A percentile compares a stretch with the other conserved stretches of the same genome.
These are phyloP conservation scores for Juncus inflexus DNA, from an alignment of 176 grass and related monocot genomes.

Conservation along the genomic window DNA sequence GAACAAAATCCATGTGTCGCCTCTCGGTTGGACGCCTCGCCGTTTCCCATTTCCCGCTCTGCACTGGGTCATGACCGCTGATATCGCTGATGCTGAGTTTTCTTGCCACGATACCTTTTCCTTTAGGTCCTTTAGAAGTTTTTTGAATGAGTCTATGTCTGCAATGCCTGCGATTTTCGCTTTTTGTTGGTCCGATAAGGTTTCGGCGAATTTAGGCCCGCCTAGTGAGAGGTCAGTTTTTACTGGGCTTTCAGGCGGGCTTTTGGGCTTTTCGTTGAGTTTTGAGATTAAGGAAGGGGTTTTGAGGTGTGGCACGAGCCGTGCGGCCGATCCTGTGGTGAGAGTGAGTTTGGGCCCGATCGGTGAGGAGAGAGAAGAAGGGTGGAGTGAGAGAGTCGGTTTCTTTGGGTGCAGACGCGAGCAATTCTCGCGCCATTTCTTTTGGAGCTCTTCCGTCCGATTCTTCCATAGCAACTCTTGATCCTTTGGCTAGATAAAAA, in stretches of 20 bases:
- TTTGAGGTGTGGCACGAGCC: constrained; percentile 36
- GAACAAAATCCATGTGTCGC: constrained; percentile 89
- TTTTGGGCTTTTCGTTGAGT: constrained; percentile 31
- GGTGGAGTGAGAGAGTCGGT: constrained; percentile 34
- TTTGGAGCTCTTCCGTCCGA: constrained; percentile 53
- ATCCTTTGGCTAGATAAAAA: constrained; percentile 48
- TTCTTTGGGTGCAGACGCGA: constrained; percentile 34
- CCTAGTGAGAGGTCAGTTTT: constrained; percentile 86
- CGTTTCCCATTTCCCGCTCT: constrained; percentile 60
- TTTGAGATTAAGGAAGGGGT: constrained; percentile 37
- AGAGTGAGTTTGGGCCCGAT: constrained; percentile 36
- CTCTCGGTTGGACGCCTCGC: constrained; percentile 42
- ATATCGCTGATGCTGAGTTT: constrained; percentile 75
- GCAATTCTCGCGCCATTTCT: constrained; percentile 70
- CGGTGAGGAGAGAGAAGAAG: constrained; percentile 14
- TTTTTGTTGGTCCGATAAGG: constrained; percentile 54
- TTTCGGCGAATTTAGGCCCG: constrained; percentile 24
- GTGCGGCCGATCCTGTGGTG: constrained; percentile 10
- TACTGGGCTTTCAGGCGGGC: constrained; percentile 60
- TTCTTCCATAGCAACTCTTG: constrained; percentile 58
- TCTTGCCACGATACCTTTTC: constrained; percentile 87
- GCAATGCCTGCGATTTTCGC: constrained; percentile 70
- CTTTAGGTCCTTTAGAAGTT: constrained; percentile 66
- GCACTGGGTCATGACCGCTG: constrained; percentile 71
- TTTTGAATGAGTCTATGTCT: constrained; percentile 87